phyloP scores from a whole-genome alignment of 495 filamentous ascomycete species.

The Penicillium goetzii region DNA sequence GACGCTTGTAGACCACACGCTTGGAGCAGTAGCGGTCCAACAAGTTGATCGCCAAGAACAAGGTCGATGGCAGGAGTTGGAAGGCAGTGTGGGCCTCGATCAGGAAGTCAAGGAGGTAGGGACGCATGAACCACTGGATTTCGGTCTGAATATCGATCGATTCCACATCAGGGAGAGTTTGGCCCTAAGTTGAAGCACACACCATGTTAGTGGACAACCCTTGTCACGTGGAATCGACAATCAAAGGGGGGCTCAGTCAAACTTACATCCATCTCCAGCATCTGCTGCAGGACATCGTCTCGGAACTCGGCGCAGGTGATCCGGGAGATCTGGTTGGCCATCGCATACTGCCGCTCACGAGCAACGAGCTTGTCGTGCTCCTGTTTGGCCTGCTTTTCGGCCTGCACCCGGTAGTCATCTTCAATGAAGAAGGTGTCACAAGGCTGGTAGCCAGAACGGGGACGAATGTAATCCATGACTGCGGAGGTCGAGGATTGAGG shows the following conservation, averaged over 20 bases:
- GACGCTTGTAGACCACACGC: constrained; percentile 98
- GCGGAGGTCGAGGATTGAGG: not conserved
- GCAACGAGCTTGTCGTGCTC: constrained; percentile 75
- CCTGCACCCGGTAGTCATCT: constrained; percentile 58
- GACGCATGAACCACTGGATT: constrained; percentile 99
- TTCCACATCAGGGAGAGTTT: constrained; percentile 92
- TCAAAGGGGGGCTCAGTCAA: not conserved
- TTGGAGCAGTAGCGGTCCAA: constrained; percentile 97
- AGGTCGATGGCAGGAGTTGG: constrained; percentile 87
- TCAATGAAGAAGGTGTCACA: constrained; percentile 91
- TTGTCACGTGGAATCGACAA: not conserved
- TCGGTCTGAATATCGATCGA: constrained; percentile 98
- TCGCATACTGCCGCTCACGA: constrained; percentile 75
- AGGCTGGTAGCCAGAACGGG: constrained; percentile 55
- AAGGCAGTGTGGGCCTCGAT: constrained; percentile 97
- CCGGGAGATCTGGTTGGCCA: constrained; percentile 85
- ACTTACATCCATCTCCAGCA: constrained; percentile 94
- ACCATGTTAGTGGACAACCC: not conserved
- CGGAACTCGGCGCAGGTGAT: constrained; percentile 84
- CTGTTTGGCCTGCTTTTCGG: constrained; percentile 42
- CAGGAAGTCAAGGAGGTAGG: constrained; percentile 97
- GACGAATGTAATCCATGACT: constrained; percentile 74
- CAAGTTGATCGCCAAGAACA: constrained; percentile 95
- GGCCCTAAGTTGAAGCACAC: constrained; percentile 57
- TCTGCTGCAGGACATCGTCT: constrained; percentile 88